Evolutionary conservation across 2,329 filamentous ascomycete species (phyloP), one percentile per base, ranked within the genome.

Genomic region (Diaporthe velutina): DNA sequence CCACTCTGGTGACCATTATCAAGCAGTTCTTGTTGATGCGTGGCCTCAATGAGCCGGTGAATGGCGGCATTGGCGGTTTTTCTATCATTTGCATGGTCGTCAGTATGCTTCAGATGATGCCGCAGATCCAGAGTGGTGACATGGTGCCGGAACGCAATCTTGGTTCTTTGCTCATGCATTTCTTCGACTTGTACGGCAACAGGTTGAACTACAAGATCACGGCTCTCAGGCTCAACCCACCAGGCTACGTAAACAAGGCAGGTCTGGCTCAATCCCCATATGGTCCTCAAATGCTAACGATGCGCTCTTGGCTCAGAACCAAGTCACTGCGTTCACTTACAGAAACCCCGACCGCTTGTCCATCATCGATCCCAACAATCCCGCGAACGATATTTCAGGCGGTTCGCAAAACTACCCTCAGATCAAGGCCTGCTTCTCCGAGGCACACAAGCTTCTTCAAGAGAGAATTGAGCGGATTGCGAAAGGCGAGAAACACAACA

Each of bases 21-120:
- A 99, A 99, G 85, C 97, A 99, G 78, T 96, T 97, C 75, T 86
- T 99, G 35, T 88, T 94, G 50, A 97, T 99, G 91, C 92, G 95
- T 76, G 94, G 93, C 0, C 87, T 98, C 70, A 98, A 98, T 79
- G 97, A 99, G 83, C 96, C 98, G 5, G 93, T 94, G 54, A 94
- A 92, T 76, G 97, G 97, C 73, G 97, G 97, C 3, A 91, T 99
- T 70, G 97, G 97, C 71, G 97, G 97, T 3, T 98, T 98, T 81
- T 95, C 95, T 1, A 93, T 98, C 77, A 98, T 96, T 73, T 99
- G 97, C 85, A 88, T 99, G 76, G 94, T 98, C 8, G 94, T 97
- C 74, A 97, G 94, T 86, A 92, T 98, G 83, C 85, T 98, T 61
- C 94, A 98, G 81, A 88, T 94, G 77, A 91, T 95, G 86, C 94